Evolutionary conservation across 2,329 filamentous ascomycete species (phyloP).

Genomic region (Botrytis pseudocinerea): DNA sequence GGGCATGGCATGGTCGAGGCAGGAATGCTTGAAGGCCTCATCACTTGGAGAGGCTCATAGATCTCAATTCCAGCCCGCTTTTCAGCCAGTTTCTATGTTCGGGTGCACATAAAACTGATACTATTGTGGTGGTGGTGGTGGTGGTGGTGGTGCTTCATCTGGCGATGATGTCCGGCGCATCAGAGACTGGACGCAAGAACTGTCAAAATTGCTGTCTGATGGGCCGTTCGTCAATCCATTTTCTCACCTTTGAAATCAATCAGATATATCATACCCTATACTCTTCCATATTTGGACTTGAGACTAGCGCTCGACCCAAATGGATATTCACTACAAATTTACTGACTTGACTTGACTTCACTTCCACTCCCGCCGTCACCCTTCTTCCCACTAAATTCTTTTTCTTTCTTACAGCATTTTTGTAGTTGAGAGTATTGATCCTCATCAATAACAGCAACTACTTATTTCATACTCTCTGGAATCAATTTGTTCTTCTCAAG

Average conservation of each 20-base stretch:
- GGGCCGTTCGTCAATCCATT: neutral
- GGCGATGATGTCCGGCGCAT: too few relatives aligned
- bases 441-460: neutral
- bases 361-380: neutral
- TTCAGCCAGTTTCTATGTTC: too few relatives aligned
- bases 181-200: neutral
- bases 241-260: neutral
- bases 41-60: neutral
- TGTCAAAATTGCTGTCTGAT: neutral
- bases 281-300: neutral
- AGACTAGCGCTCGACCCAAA: neutral
- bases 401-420: neutral
- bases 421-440: neutral
- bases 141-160: neutral
- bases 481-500: neutral
- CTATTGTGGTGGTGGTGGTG: neutral
- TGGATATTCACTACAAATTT: neutral
- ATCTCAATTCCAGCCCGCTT: neutral
- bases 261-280: neutral
- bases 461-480: neutral
- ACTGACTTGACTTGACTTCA: neutral
- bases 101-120: neutral
- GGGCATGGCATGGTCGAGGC: fast-evolving
- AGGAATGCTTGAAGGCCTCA: too few relatives aligned
- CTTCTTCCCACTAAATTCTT: neutral